These are phyloP conservation scores for Metschnikowia chrysomelidarum DNA, from an alignment of 805 yeast species.

Conservation along the genomic window DNA sequence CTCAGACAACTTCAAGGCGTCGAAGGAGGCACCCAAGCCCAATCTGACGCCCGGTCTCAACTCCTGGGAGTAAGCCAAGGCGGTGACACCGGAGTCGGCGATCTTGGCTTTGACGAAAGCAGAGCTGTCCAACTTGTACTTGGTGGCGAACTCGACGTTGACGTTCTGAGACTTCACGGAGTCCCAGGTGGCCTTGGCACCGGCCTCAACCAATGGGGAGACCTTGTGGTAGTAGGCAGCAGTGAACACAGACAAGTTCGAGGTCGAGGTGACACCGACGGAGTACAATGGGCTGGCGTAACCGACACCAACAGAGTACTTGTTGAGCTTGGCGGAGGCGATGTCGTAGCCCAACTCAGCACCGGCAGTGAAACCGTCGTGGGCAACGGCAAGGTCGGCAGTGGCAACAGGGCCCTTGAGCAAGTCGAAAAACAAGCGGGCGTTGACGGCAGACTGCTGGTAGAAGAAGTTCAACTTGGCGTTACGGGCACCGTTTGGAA, in stretches of 20 bases:
- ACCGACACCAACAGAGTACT: conserved; percentile 91
- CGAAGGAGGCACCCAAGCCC: conserved; percentile 96
- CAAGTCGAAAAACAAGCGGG: conserved; percentile 92
- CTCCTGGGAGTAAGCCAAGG: conserved; percentile 90
- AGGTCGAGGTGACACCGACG: conserved; percentile 77
- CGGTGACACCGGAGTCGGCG: conserved; percentile 93
- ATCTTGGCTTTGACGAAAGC: conserved; percentile 96
- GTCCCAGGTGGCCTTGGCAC: conserved; percentile 97
- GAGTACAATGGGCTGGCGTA: conserved; percentile 87
- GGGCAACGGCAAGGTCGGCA: conserved; percentile 93
- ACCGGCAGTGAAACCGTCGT: conserved; percentile 96
- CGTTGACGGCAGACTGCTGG: conserved; percentile 89
- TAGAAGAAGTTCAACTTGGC: conserved; percentile 89
- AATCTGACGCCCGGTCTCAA: conserved; percentile 94
- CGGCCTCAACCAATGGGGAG: conserved; percentile 88
- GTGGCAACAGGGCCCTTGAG: conserved; percentile 93
- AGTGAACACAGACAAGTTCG: conserved; percentile 83
- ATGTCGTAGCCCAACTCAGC: conserved; percentile 97
- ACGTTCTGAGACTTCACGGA: conserved; percentile 79
- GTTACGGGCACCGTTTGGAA: conserved; percentile 81
- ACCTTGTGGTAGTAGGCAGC: conserved; percentile 98
- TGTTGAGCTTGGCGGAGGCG: conserved; percentile 86
- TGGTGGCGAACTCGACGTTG: conserved; percentile 93
- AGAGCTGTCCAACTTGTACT: conserved; percentile 83
- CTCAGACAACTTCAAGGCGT: conserved; percentile 92